Base-by-base conservation (phyloP, 1,139 yeast species). In the Kodamaea anthophila region DNA sequence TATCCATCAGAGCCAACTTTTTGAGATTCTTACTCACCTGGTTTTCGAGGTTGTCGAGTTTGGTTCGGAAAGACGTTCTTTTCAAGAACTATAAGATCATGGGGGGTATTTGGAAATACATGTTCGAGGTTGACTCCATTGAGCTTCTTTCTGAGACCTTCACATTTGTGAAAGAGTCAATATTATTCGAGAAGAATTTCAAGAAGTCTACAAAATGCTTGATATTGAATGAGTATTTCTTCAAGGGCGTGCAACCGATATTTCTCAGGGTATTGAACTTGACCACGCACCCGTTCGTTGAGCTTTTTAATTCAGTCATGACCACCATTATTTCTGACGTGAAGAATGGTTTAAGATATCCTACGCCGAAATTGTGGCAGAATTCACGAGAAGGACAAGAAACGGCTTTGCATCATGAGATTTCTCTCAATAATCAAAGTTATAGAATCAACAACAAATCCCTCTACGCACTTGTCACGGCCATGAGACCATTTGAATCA, bases 401-500 rank as follows among this genome's bases (percentile, higher is more conserved):
- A 14, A 9, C 7, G 7, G 24, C 11, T n/a, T 18, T 19, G 18
- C 35, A 31, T 18, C 37, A 34, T 19, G 33, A 29, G 19, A 45
- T 70, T 5, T 42, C 44, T 4, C 56, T 73, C 10, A 70, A 74
- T 40, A 68, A 66, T 29, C 65, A 60, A 30, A 55, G 58, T 4
- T 81, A 77, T 55, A 71, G 60, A 40, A 60, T 81, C 20, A 68
- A 77, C 43, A 88, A 88, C 51, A 79, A 79, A 44, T 60, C 81
- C 21, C 53, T 87, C 4, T 77, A 76, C 43, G 69, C 78, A 2
- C 55, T 86, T 6, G 49, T 86, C 14, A 75, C 77, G 7, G 60
- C 68, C 15, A 61, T 88, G 40, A 85, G 83, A 46, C 94, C 96
- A 0, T 81, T 91, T 85, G 88, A 83, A 39, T 79, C 82, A 38